These are phyloP conservation scores for Sugiyamaella japonica DNA, from an alignment of 1,139 yeast species.

Conservation along the genomic window DNA sequence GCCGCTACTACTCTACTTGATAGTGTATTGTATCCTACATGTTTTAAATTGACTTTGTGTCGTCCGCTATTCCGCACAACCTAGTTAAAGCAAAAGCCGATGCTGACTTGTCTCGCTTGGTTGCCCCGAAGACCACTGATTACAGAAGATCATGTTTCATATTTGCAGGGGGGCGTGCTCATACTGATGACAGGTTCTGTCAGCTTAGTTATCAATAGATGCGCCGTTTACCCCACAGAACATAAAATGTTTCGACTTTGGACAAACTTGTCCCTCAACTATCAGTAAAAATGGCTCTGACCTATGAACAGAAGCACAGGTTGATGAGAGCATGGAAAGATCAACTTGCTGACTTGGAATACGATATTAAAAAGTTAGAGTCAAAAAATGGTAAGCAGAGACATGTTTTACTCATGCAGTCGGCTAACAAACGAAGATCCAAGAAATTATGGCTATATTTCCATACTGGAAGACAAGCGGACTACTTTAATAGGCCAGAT, in stretches of 20 bases:
- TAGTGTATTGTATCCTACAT: background rate
- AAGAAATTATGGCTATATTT: constrained; percentile 12
- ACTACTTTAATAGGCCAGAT: background rate
- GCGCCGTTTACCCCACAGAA: background rate
- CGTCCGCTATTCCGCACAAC: no score
- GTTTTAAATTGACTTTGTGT: background rate
- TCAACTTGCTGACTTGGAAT: constrained; percentile 8
- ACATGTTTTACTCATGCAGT: background rate
- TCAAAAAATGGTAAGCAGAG: constrained; percentile 7
- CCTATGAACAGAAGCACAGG: constrained; percentile 3
- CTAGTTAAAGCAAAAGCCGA: background rate
- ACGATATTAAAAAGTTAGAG: constrained; percentile 9
- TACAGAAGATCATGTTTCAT: background rate
- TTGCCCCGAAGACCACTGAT: background rate
- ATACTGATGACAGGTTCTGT: background rate
- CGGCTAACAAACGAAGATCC: constrained; percentile 1
- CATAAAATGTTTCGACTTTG: background rate
- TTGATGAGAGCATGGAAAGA: constrained; percentile 6
- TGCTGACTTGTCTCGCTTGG: background rate
- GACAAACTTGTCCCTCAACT: background rate
- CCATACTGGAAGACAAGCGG: constrained; percentile 7
- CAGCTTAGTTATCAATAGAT: background rate
- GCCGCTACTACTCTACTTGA: background rate
- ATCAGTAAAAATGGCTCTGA: background rate
- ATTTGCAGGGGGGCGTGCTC: background rate